Base-by-base conservation (phyloP, 2,329 filamentous ascomycete genomes). In the Ascomycota sp. region DNA sequence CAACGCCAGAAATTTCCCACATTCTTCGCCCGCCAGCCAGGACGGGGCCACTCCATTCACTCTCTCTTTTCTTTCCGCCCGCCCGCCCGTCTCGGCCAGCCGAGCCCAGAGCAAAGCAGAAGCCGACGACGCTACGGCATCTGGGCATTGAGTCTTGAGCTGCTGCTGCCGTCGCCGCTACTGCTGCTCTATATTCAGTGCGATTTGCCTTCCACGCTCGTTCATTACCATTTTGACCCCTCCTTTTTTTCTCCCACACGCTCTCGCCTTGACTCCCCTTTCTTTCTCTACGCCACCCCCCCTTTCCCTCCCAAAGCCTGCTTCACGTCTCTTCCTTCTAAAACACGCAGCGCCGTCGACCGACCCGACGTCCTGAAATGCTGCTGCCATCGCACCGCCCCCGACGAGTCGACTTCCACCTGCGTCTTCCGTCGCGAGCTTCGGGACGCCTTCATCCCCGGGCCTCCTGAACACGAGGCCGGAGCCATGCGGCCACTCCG, bases 401-500 rank as follows among this genome's bases (percentile, higher is more conserved):
- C 29, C 27, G 23, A 21, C 29, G 23, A 29, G 20, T 31, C 20
- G 20, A 20, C 15, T 29, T 12, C 23, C 19, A 11, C 19, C 17
- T 25, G 25, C 28, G 20, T 29, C 23, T 30, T 20, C n/a, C 23
- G 19, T 13, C 22, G 23, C 24, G 20, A 32, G 20, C 17, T 6
- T 10, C 30, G 30, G 12, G 8, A 17, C 19, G 17, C 25, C n/a
- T 21, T 21, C 11, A 8, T 33, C 28, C 17, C 31, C 20, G 34
- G 20, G 32, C 26, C 20, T 25, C 23, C 12, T 20, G 17, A 25
- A 32, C 37, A 34, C 39, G 27, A 40, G 36, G 38, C 38, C 30
- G 39, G 40, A 41, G 51, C 45, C 43, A 69, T 69, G 65, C 57
- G 57, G 54, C 51, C 59, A 46, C 47, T 54, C 40, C 50, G 49